phyloP scores from a whole-genome alignment of 2,329 filamentous ascomycete genomes.

The Ophidiomyces ophidiicola region DNA sequence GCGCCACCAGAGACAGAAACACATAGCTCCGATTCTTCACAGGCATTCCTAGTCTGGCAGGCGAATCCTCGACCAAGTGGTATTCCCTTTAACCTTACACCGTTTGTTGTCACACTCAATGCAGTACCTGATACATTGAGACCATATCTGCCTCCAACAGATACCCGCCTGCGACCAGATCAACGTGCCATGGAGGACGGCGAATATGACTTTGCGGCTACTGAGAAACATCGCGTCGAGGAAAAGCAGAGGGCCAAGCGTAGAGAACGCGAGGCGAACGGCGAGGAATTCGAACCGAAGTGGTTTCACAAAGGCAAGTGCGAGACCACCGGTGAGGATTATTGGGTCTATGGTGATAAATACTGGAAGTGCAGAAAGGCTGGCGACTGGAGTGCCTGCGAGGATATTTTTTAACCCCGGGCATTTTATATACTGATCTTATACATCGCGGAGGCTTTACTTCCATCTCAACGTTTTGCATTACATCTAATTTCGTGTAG shows the following conservation, averaged over 20 bases:
- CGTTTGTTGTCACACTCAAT: slow-evolving; percentile 90
- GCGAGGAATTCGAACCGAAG: slow-evolving; percentile 68
- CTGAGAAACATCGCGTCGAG: slow-evolving; percentile 88
- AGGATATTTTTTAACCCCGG: slow-evolving; percentile 67
- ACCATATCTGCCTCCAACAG: slow-evolving; percentile 73
- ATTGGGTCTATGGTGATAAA: slow-evolving; percentile 76
- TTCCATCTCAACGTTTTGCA: too few relatives aligned
- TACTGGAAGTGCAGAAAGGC: slow-evolving; percentile 66
- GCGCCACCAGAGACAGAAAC: slow-evolving; percentile 40
- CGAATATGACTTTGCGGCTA: slow-evolving; percentile 85
- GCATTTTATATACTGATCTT: too few relatives aligned
- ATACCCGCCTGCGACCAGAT: slow-evolving; percentile 84
- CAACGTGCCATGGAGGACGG: slow-evolving; percentile 98
- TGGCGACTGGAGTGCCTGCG: slow-evolving; percentile 56
- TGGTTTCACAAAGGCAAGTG: slow-evolving; percentile 72
- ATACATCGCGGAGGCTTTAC: too few relatives aligned
- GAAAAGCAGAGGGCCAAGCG: slow-evolving; percentile 75
- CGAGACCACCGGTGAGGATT: slow-evolving; percentile 71
- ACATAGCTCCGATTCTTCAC: slow-evolving; percentile 49
- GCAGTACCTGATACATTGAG: slow-evolving; percentile 72
- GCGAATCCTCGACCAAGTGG: slow-evolving; percentile 65
- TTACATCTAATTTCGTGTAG: too few relatives aligned
- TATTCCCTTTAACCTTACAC: slow-evolving; percentile 94
- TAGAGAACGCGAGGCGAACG: slow-evolving; percentile 57
- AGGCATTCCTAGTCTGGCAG: slow-evolving; percentile 89